Conservation (phyloP, 805 yeast species). For the Cyberlindnera euphorbiae region DNA sequence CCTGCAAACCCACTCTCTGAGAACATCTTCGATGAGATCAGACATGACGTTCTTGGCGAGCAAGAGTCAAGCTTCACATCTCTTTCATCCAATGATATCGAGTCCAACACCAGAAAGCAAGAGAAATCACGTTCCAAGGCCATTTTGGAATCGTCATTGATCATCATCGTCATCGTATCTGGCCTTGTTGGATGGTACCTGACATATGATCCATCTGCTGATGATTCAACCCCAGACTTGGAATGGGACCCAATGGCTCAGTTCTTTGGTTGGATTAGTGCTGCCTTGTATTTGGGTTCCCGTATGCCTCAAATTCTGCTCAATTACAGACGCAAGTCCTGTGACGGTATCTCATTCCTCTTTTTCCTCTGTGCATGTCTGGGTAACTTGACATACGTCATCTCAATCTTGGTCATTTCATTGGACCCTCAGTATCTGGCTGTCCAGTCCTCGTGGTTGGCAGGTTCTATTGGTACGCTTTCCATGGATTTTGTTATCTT, state of each 20-base stretch:
- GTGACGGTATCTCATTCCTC: conserved; percentile 92
- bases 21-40: conserved; percentile 60
- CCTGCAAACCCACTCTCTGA: conserved; percentile 85
- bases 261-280: conserved; percentile 77
- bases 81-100: conserved; percentile 4
- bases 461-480: conserved; percentile 88
- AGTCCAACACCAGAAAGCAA: conserved; percentile 4
- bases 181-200: conserved; percentile 89
- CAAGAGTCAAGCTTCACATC: conserved; percentile 13
- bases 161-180: conserved; percentile 66
- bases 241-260: conserved; percentile 79
- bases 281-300: conserved; percentile 74
- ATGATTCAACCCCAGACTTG: conserved; percentile 37
- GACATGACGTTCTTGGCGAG: conserved; percentile 36
- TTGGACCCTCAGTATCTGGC: conserved; percentile 62
- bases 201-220: conserved; percentile 42
- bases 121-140: conserved; percentile 21
- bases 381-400: conserved; percentile 88
- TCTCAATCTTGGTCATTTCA: conserved; percentile 76
- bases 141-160: conserved; percentile 34
- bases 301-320: conserved; percentile 87
- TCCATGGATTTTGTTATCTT: conserved; percentile 80
- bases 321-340: conserved; percentile 81
- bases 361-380: conserved; percentile 93
- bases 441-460: conserved; percentile 87